Percentiles rank a stretch among this genome's conserved stretches.
Evolutionary conservation across 2,329 filamentous ascomycete genomes (phyloP).

Genomic region (Trichoderma oligosporum): DNA sequence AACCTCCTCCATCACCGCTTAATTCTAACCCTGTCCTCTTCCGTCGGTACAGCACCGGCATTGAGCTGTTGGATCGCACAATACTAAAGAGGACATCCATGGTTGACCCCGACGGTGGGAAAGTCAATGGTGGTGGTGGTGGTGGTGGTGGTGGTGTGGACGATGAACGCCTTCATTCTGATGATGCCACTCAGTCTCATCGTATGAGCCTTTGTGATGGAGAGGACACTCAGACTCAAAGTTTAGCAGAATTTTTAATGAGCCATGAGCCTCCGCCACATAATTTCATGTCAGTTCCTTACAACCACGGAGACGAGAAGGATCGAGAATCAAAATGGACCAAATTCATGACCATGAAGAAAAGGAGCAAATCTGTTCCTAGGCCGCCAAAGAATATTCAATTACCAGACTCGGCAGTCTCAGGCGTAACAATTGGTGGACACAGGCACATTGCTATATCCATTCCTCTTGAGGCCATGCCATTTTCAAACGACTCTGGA

Average conservation of each 20-base stretch:
- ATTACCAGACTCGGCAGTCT: slow-evolving; percentile 54
- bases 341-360: slow-evolving; percentile 40
- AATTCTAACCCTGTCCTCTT: slow-evolving; percentile 19
- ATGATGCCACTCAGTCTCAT: slow-evolving; percentile 24
- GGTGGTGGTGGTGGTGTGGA: not conserved
- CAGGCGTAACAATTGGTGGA: slow-evolving; percentile 50
- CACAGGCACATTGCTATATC: slow-evolving; percentile 59
- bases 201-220: slow-evolving; percentile 21
- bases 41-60: slow-evolving; percentile 17
- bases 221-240: slow-evolving; percentile 33
- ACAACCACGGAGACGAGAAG: slow-evolving; percentile 29
- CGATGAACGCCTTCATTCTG: slow-evolving; percentile 25
- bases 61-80: not conserved
- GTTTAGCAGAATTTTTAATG: slow-evolving; percentile 48
- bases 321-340: slow-evolving; percentile 38
- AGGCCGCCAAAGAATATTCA: slow-evolving; percentile 33
- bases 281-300: slow-evolving; percentile 49
- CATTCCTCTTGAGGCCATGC: slow-evolving; percentile 51
- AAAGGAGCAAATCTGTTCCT: slow-evolving; percentile 35
- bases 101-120: not conserved
- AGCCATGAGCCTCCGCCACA: slow-evolving; percentile 46
- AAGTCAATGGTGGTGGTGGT: not conserved
- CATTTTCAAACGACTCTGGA: slow-evolving; percentile 35
- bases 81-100: slow-evolving; percentile 4
- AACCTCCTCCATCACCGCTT: slow-evolving; percentile 20